These are phyloP conservation scores for Rhizopus delemar DNA, from an alignment of 371 early-diverging fungal species.

Conservation along the genomic window DNA sequence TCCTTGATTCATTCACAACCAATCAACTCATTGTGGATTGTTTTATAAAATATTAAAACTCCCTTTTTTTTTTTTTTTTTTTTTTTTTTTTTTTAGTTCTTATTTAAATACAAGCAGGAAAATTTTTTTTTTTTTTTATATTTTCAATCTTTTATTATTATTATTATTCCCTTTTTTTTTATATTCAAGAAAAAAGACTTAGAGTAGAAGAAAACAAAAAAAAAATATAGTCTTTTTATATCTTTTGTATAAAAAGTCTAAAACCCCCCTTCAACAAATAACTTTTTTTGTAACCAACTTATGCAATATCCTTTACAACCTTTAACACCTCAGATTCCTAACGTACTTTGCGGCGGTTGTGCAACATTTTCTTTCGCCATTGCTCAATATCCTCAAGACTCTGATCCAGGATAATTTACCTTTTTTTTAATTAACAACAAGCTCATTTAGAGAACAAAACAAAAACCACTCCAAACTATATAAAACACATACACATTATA, in stretches of 20 bases:
- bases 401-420: slow-evolving; percentile 27
- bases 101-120: not conserved
- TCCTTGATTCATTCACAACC: not conserved
- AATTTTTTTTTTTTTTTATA: too few species aligned
- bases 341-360: slow-evolving; percentile 32
- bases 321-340: slow-evolving; percentile 21
- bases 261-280: not conserved
- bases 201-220: not conserved
- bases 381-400: slow-evolving; percentile 29
- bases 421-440: not conserved
- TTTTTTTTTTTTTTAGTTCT: not conserved
- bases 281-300: slow-evolving; percentile 13
- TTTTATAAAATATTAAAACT: not conserved
- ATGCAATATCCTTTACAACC: slow-evolving; percentile 18
- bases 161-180: too few species aligned
- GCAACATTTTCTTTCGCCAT: slow-evolving; percentile 18
- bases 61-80: not conserved
- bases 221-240: slow-evolving; percentile 2
- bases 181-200: not conserved
- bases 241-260: not conserved
- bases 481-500: not conserved
- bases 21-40: not conserved
- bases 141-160: too few species aligned
- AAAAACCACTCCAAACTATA: too few species aligned
- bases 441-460: too few species aligned